Evolutionary conservation across 352 stramenopile species (phyloP).

Genomic region (Globisporangium viniferum): DNA sequence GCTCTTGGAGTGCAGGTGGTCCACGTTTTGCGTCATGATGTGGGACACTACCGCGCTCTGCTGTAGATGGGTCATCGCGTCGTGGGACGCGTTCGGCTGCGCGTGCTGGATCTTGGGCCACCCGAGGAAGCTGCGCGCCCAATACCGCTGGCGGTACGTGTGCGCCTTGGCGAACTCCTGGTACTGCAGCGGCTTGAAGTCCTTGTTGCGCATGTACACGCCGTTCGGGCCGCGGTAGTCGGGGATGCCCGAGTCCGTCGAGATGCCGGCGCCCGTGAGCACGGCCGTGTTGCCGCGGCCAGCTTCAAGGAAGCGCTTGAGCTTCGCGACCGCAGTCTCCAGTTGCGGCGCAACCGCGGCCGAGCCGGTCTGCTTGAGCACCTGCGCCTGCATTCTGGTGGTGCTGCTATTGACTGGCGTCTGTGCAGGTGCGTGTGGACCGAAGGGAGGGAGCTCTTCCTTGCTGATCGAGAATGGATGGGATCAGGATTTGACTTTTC

Average conservation of each 20-base stretch:
- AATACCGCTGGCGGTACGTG: slow-evolving; percentile 89
- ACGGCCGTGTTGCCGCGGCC: slow-evolving; percentile 56
- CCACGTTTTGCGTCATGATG: slow-evolving; percentile 98
- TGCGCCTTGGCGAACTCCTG: slow-evolving; percentile 85
- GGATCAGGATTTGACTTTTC: background rate
- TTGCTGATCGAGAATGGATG: background rate
- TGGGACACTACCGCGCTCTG: slow-evolving; percentile 34
- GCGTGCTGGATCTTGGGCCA: slow-evolving; percentile 80
- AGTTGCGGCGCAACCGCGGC: background rate
- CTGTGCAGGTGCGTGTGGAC: background rate
- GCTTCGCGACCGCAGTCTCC: slow-evolving; percentile 16
- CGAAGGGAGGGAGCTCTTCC: background rate
- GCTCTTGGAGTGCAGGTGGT: slow-evolving; percentile 91
- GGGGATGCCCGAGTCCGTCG: slow-evolving; percentile 95
- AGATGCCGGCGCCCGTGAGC: slow-evolving; percentile 95
- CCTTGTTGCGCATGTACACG: slow-evolving; percentile 92
- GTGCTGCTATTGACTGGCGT: background rate
- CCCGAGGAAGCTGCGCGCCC: slow-evolving; percentile 89
- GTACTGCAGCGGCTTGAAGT: slow-evolving; percentile 95
- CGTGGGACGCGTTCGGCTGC: slow-evolving; percentile 88
- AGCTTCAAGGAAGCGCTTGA: slow-evolving; percentile 56
- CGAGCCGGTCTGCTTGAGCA: slow-evolving; percentile 2
- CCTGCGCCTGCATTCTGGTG: slow-evolving; percentile 4
- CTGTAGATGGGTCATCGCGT: slow-evolving; percentile 83
- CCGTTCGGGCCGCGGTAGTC: slow-evolving; percentile 95